Evolutionary conservation across 2,329 filamentous ascomycete genomes (phyloP).

Genomic region (Madurella fahalii): DNA sequence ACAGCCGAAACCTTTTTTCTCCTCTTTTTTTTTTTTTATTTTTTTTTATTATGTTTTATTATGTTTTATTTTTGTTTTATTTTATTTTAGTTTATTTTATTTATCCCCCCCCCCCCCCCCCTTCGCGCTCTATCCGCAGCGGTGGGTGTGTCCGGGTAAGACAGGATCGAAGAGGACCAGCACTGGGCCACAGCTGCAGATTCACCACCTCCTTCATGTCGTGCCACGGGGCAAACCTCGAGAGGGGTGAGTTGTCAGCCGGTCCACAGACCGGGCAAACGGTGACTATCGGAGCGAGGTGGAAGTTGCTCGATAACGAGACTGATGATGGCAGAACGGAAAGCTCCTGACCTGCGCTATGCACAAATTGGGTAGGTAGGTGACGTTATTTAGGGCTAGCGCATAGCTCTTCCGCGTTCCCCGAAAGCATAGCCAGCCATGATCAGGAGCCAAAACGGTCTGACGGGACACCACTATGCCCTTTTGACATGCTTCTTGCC

Average conservation of each 20-base stretch:
- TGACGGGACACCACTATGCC: constrained; percentile 21
- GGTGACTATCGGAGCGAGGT: too few relatives aligned
- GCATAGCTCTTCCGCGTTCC: constrained; percentile 25
- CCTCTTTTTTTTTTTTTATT: too few relatives aligned
- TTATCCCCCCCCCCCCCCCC: too few relatives aligned
- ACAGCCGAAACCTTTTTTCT: too few relatives aligned
- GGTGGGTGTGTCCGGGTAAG: too few relatives aligned
- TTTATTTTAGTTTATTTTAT: too few relatives aligned
- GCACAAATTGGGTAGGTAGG: neutral
- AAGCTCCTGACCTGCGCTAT: neutral
- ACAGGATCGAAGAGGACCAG: neutral
- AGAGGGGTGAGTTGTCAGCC: constrained; percentile 5
- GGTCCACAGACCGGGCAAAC: neutral
- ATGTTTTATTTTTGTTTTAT: too few relatives aligned
- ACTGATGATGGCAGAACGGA: neutral
- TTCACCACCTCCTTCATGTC: neutral
- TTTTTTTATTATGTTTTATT: too few relatives aligned
- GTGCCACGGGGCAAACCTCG: constrained; percentile 3
- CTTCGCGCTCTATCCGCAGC: too few relatives aligned
- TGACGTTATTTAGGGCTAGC: constrained; percentile 18
- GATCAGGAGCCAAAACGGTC: constrained; percentile 15
- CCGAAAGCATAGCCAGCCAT: constrained; percentile 17
- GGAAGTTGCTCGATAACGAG: too few relatives aligned
- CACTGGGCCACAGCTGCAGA: neutral
- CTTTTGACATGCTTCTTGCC: constrained; percentile 12